Base-by-base conservation (phyloP, 257 asterid genomes). In the Nicotiana knightiana region DNA sequence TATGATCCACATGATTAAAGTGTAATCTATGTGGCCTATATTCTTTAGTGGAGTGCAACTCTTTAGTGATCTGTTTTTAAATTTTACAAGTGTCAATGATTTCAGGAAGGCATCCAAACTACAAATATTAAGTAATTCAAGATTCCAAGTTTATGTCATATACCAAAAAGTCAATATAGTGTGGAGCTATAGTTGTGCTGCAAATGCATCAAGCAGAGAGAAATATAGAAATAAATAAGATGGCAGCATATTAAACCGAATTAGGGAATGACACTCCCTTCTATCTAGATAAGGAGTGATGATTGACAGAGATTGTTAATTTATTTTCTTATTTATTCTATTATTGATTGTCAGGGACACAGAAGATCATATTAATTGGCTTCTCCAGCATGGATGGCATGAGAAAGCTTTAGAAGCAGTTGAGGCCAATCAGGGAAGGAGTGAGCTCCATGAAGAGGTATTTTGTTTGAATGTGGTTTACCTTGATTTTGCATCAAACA, bases 361-460 rank as follows among this genome's bases (percentile, higher is more conserved):
- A 83, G 99, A 96, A 90, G 99, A 94, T 88, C 99, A 96, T 90
- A 94, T 96, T 81, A 76, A 97, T 79, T 96, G 99, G 98, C 99
- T 96, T 88, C 97, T 96, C 83, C 94, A 94, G 88, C 99, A 93
- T 85, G 98, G 97, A 70, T 85, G 90, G 84, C 98, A 96, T 87
- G 98, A 93, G 88, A 92, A 94, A 87, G 99, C 99, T 82, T 90
- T 96, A 91, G 98, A 87, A 82, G 99, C 96, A 57, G 99, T 96
- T 83, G 99, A 96, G 91, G 97, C 97, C 82, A 95, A 98, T 85
- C 92, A 93, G 83, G 98, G 94, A 76, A 91, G 95, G 66, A 96
- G 97, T 88, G 99, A 96, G 90, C 97, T 96, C 83, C 81, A 91
- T 87, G 98, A 94, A 58, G 98, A 96, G 98, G 99, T 96, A 92